Percentiles rank a stretch among this genome's conserved stretches.
Evolutionary conservation across 73 alveolate species (phyloP).

Genomic region (Paramecium sexaurelia): DNA sequence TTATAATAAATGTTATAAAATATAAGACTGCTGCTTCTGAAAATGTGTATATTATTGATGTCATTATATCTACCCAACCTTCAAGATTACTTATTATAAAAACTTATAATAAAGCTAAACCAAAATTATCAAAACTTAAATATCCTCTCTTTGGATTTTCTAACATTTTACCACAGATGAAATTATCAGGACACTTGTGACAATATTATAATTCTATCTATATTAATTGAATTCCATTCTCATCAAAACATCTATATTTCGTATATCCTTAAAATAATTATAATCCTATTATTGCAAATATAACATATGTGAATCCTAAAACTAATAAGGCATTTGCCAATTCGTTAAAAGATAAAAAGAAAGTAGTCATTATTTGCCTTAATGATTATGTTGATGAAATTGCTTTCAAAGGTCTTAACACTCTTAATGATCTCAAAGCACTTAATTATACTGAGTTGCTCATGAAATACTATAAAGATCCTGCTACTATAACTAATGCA

Average conservation of each 20-base stretch:
- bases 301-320: constrained; percentile 82
- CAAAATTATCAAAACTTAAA: constrained; percentile 26
- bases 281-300: constrained; percentile 95
- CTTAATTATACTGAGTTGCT: constrained; percentile 74
- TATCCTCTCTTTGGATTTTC: neutral
- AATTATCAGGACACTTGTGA: constrained; percentile 27
- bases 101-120: neutral
- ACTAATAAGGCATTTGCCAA: constrained; percentile 91
- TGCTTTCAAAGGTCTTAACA: constrained; percentile 95
- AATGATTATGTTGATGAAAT: constrained; percentile 94
- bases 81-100: neutral
- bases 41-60: neutral
- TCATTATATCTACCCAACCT: constrained; percentile 35
- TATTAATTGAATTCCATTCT: constrained; percentile 65
- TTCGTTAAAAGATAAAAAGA: constrained; percentile 87
- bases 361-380: constrained; percentile 87
- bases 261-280: constrained; percentile 92
- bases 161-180: neutral
- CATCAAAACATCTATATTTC: constrained; percentile 81
- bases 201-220: neutral
- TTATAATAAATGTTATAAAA: constrained; percentile 23
- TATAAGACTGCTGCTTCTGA: constrained; percentile 55
- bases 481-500: constrained; percentile 78
- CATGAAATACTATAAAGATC: constrained; percentile 72
- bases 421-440: constrained; percentile 95